phyloP scores from a whole-genome alignment of 768 basidiomycete species.

The Calocybe cyanea region DNA sequence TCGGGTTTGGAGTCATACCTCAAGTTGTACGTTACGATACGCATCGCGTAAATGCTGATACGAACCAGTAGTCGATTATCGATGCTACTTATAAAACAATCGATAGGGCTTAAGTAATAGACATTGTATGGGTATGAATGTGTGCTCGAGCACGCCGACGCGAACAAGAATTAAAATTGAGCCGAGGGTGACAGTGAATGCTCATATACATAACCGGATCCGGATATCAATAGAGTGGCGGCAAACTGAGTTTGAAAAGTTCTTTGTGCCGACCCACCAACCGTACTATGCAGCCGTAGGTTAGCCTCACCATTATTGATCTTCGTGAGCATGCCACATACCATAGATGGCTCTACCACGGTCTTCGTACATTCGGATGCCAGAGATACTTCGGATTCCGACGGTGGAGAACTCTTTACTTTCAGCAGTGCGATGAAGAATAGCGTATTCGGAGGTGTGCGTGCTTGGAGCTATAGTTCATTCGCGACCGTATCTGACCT shows the following conservation, averaged over 20 bases:
- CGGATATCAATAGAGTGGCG: too few relatives aligned
- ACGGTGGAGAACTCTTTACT: constrained; percentile 11
- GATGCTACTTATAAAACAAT: too few relatives aligned
- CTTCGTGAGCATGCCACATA: constrained; percentile 8
- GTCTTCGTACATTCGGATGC: not conserved
- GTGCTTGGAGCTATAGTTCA: constrained; percentile 10
- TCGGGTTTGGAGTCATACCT: constrained; percentile 55
- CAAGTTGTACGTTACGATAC: constrained; percentile 48
- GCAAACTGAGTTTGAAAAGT: constrained; percentile 4
- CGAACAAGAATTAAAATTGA: too few relatives aligned
- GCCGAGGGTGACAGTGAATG: too few relatives aligned
- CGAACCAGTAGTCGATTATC: too few relatives aligned
- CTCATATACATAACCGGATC: too few relatives aligned
- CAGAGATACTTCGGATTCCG: not conserved
- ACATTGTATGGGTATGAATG: too few relatives aligned
- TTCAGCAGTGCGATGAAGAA: constrained; percentile 34
- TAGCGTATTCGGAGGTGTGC: constrained; percentile 46
- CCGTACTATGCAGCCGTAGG: constrained; percentile 4
- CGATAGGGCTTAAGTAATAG: too few relatives aligned
- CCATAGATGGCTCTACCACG: constrained; percentile 14
- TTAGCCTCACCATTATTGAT: not conserved
- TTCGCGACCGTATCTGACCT: too few relatives aligned
- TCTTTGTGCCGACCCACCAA: not conserved
- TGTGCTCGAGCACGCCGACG: too few relatives aligned
- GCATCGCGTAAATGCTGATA: constrained; percentile 21